phyloP scores from a whole-genome alignment of 495 filamentous ascomycete species.

The Staphylotrichum longicolle region DNA sequence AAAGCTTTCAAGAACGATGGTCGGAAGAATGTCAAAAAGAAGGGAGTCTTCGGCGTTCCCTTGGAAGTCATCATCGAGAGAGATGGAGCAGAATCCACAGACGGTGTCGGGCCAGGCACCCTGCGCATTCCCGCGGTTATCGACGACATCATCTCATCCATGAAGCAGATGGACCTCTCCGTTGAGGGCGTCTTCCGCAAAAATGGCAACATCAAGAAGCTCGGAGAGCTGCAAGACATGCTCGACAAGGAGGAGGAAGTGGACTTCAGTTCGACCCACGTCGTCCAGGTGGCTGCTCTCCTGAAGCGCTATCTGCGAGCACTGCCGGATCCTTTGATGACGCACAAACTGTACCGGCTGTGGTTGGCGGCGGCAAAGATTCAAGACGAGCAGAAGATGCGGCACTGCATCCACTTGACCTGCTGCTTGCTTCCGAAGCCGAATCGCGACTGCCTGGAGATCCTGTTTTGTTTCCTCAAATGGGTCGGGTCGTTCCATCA shows the following conservation, averaged over 20 bases:
- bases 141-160: slow-evolving; percentile 86
- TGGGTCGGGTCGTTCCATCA: slow-evolving; percentile 97
- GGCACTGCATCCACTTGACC: slow-evolving; percentile 81
- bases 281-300: slow-evolving; percentile 90
- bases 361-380: slow-evolving; percentile 91
- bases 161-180: slow-evolving; percentile 98
- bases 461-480: slow-evolving; percentile 93
- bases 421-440: slow-evolving; percentile 92
- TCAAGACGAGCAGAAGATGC: slow-evolving; percentile 75
- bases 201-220: slow-evolving; percentile 92
- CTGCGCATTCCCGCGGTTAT: slow-evolving; percentile 84
- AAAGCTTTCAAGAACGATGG: slow-evolving; percentile 89
- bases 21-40: slow-evolving; percentile 79
- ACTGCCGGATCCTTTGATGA: slow-evolving; percentile 91
- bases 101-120: slow-evolving; percentile 89
- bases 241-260: slow-evolving; percentile 81
- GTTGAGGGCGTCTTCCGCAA: slow-evolving; percentile 99
- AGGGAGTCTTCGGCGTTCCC: slow-evolving; percentile 86
- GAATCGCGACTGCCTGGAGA: slow-evolving; percentile 91
- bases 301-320: slow-evolving; percentile 95
- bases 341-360: slow-evolving; percentile 88
- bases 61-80: slow-evolving; percentile 84
- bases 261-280: slow-evolving; percentile 77
- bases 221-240: slow-evolving; percentile 77
- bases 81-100: slow-evolving; percentile 91